A percentile compares a stretch with the other conserved stretches of the same genome.
Evolutionary conservation across 2,329 filamentous ascomycete genomes (phyloP).

Genomic region (Aureobasidium namibiae): DNA sequence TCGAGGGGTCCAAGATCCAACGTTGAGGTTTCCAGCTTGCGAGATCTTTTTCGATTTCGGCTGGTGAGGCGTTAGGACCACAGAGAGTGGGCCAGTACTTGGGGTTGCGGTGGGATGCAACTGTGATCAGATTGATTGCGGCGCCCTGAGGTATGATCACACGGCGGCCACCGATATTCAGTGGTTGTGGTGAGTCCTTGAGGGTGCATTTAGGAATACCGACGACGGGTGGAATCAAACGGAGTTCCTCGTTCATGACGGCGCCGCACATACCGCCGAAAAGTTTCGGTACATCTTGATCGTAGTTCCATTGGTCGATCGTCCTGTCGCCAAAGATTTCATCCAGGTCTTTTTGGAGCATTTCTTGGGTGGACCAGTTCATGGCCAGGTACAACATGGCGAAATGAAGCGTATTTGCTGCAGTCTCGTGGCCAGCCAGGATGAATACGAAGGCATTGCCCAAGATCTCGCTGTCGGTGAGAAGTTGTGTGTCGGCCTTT

Average conservation of each 20-base stretch:
- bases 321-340: conserved; percentile 52
- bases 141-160: conserved; percentile 50
- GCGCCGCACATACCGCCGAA: conserved; percentile 64
- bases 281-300: conserved; percentile 55
- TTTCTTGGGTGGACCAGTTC: conserved; percentile 54
- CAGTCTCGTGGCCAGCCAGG: conserved; percentile 73
- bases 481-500: conserved; percentile 34
- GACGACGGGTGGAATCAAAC: conserved; percentile 62
- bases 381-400: conserved; percentile 60
- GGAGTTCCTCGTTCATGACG: conserved; percentile 68
- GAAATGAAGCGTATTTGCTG: conserved; percentile 68
- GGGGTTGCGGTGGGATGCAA: conserved; percentile 58
- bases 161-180: conserved; percentile 52
- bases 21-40: conserved; percentile 64
- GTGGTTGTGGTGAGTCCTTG: conserved; percentile 40
- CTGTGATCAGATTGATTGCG: conserved; percentile 48
- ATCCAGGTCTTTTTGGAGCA: conserved; percentile 62
- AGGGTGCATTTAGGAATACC: conserved; percentile 60
- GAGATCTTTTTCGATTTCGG: conserved; percentile 45
- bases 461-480: conserved; percentile 59
- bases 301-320: conserved; percentile 61
- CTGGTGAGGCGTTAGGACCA: conserved; percentile 14
- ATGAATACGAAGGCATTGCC: conserved; percentile 59
- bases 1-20: conserved; percentile 48
- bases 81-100: conserved; percentile 55